These are phyloP conservation scores for Fusarium sp. DNA, from an alignment of 2,329 filamentous ascomycete genomes.

Conservation along the genomic window DNA sequence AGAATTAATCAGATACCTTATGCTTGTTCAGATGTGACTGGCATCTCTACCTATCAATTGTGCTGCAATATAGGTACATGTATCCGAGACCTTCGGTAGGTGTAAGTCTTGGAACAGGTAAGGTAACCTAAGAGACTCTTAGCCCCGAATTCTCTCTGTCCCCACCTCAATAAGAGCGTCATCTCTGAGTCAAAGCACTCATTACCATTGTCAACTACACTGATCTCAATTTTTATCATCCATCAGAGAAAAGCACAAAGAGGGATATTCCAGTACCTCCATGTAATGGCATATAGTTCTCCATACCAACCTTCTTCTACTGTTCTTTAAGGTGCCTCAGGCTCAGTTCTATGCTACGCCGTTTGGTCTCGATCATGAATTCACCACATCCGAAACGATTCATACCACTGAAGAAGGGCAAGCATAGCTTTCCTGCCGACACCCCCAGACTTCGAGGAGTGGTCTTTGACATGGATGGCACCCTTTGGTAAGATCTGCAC, in stretches of 20 bases:
- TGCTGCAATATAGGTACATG: neutral
- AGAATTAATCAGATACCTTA: neutral
- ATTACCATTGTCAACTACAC: slow-evolving; percentile 6
- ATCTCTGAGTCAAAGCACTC: slow-evolving; percentile 29
- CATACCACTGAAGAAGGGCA: slow-evolving; percentile 59
- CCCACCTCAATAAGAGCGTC: slow-evolving; percentile 28
- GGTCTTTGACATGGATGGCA: slow-evolving; percentile 95
- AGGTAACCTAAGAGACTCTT: neutral
- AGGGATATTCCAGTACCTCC: neutral
- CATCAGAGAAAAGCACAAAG: neutral
- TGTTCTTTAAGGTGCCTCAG: neutral
- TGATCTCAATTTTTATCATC: neutral
- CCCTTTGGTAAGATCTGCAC: slow-evolving; percentile 74
- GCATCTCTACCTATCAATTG: neutral
- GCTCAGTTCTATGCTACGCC: slow-evolving; percentile 34
- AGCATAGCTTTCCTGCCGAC: slow-evolving; percentile 40
- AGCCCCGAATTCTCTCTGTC: slow-evolving; percentile 17
- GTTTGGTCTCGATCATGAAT: slow-evolving; percentile 54
- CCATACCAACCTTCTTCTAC: neutral
- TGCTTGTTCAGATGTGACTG: neutral
- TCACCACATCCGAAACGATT: slow-evolving; percentile 57
- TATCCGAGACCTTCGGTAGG: neutral
- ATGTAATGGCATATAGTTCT: neutral
- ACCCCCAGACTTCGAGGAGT: slow-evolving; percentile 64
- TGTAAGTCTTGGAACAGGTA: neutral